Evolutionary conservation across 2,329 filamentous ascomycete species (phyloP), one percentile per base, ranked within the genome.

Genomic region (Arthroderma uncinatum): DNA sequence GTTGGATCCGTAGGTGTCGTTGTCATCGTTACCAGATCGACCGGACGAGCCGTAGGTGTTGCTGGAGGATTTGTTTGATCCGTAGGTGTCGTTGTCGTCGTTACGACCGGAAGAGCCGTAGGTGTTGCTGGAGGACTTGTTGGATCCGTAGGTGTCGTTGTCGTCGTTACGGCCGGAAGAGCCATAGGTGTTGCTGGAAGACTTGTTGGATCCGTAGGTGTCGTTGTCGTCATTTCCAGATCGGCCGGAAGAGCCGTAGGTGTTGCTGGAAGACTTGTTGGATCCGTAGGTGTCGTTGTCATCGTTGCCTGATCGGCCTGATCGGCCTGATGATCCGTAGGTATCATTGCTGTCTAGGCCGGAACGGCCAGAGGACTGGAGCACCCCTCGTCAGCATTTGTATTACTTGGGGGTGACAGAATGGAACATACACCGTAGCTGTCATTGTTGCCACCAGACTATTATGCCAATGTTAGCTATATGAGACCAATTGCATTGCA

Each of bases 31-130:
- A 25, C 37, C 30, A 42, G 39, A 40, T 21, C 48, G 47, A 19
- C 39, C 56, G n/a, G 34, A 44, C 14, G 56, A 57, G 23, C 56
- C 56, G n/a, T 57, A 57, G 7, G 56, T 53, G 53, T 54, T 50
- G 6, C 40, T 12, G 21, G 34, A 25, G 14, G 10, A 33, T 25
- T 34, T 40, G 23, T 10, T 14, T 9, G 48, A 34, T 8, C 34
- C 50, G 10, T 36, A 53, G 21, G 34, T 47, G 10, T 57, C 34
- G 9, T 53, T n/a, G 30, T 53, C 28, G 23, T 57, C 48, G 21
- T 53, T 25, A 30, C 16, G 10, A 8, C 56, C 50, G 12, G 48
- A 54, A 8, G 50, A 56, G 23, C 55, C 55, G n/a, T 56, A 56
- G 2, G 55, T 50, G 47, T 56, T 42, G 3, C 28, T 7, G 9